These are phyloP conservation scores for Haplographium delicatum DNA, from an alignment of 495 filamentous ascomycete genomes.

Conservation along the genomic window DNA sequence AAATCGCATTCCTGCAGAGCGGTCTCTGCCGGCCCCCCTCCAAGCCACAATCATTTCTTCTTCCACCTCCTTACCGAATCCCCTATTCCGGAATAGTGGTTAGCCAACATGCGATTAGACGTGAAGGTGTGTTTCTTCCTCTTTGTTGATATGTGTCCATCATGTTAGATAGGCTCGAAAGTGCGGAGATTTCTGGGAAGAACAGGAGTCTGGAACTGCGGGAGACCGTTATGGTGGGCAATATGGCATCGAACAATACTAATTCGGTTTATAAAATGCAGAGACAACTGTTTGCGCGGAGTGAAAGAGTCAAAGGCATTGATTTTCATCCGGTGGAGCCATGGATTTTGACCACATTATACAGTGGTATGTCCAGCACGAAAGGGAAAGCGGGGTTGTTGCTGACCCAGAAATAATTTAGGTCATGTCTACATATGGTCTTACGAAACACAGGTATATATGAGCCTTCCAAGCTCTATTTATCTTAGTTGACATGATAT, in stretches of 20 bases:
- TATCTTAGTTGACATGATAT: slow-evolving; percentile 17
- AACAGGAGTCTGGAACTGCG: slow-evolving; percentile 10
- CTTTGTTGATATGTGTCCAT: background rate
- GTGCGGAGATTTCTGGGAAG: slow-evolving; percentile 1
- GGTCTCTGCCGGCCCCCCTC: slow-evolving; percentile 10
- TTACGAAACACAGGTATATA: slow-evolving; percentile 79
- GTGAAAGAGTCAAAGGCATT: slow-evolving; percentile 93
- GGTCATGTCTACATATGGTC: slow-evolving; percentile 99
- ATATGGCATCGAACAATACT: slow-evolving; percentile 19
- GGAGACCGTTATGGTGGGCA: slow-evolving; percentile 15
- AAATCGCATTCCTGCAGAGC: slow-evolving; percentile 7
- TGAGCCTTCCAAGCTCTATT: background rate
- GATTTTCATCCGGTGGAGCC: slow-evolving; percentile 96
- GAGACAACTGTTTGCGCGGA: slow-evolving; percentile 78
- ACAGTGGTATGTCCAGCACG: slow-evolving; percentile 64
- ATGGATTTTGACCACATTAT: slow-evolving; percentile 95
- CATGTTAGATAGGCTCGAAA: slow-evolving; percentile 1
- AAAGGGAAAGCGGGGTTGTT: slow-evolving; percentile 9
- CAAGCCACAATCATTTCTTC: slow-evolving; percentile 20
- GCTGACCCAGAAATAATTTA: slow-evolving; percentile 29
- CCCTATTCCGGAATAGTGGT: slow-evolving; percentile 10
- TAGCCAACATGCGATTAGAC: slow-evolving; percentile 77
- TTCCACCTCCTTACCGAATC: slow-evolving; percentile 5
- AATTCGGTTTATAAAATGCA: slow-evolving; percentile 33
- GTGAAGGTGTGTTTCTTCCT: slow-evolving; percentile 66